These are phyloP conservation scores for Sugiyamaella lignohabitans DNA, from an alignment of 805 yeast genomes.

Conservation along the genomic window DNA sequence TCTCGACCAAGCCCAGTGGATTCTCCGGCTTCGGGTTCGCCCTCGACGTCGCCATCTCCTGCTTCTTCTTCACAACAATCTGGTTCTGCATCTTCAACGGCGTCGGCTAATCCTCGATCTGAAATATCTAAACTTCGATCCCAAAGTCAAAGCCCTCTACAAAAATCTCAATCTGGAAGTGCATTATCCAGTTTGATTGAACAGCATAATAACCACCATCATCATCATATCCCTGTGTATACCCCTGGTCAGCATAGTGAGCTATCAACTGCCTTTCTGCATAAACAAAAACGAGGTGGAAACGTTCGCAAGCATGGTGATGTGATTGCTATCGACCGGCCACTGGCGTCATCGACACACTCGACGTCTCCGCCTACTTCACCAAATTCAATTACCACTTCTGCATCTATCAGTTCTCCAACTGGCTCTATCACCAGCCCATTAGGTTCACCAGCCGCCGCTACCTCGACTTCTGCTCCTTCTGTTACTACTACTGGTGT, in stretches of 20 bases:
- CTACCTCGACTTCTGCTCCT: neutral
- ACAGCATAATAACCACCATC: conserved; percentile 1
- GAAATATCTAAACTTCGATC: neutral
- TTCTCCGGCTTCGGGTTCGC: neutral
- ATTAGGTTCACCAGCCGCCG: neutral
- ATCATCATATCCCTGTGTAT: conserved; percentile 7
- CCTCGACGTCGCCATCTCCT: neutral
- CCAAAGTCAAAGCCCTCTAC: neutral
- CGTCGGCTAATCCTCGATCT: neutral
- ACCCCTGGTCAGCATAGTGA: conserved; percentile 11
- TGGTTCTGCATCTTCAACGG: too few relatives aligned
- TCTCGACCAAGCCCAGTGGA: neutral
- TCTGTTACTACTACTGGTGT: neutral
- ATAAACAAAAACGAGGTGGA: conserved; percentile 18
- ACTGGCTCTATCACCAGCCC: neutral
- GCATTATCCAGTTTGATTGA: neutral
- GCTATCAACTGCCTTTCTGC: conserved; percentile 16
- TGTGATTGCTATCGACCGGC: neutral
- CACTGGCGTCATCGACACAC: too few relatives aligned
- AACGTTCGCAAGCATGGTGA: conserved; percentile 2
- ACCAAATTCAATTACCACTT: neutral
- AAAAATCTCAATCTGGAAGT: conserved; percentile 6
- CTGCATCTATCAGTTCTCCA: neutral
- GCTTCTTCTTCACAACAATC: too few relatives aligned
- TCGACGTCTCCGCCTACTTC: neutral